Evolutionary conservation across 345 rosid species (phyloP).

Genomic region (Eucalyptus decipiens): DNA sequence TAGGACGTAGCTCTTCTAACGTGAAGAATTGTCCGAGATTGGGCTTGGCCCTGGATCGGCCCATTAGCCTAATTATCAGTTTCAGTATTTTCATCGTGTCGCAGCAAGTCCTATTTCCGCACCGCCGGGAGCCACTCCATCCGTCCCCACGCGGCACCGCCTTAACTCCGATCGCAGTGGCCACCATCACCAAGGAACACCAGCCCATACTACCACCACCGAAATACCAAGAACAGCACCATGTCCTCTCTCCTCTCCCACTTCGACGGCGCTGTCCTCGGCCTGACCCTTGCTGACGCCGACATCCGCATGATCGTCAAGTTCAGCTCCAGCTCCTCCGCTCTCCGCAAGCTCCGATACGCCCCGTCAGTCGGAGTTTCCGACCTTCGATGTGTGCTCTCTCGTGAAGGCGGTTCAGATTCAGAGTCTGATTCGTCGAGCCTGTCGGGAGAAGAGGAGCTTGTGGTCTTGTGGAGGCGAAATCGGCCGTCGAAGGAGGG

Average conservation of each 20-base stretch:
- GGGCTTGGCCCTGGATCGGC: not conserved
- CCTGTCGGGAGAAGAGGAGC: slow-evolving; percentile 7
- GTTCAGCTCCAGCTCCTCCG: slow-evolving; percentile 29
- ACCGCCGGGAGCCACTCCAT: too few species aligned
- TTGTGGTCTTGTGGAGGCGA: slow-evolving; percentile 47
- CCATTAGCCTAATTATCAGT: not conserved
- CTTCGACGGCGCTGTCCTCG: slow-evolving; percentile 74
- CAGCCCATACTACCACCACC: not conserved
- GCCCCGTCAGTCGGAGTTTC: slow-evolving; percentile 43
- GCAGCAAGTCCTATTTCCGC: too few species aligned
- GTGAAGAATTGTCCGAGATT: not conserved
- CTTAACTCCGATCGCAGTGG: not conserved
- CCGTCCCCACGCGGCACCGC: not conserved
- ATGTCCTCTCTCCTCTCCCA: slow-evolving; percentile 45
- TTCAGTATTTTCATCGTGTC: not conserved
- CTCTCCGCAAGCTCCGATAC: slow-evolving; percentile 35
- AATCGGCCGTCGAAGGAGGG: slow-evolving; percentile 22
- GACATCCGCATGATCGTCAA: slow-evolving; percentile 44
- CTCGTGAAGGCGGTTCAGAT: not conserved
- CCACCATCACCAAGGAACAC: not conserved
- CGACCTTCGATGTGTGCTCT: slow-evolving; percentile 54
- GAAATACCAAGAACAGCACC: not conserved
- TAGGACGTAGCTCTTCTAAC: accelerated
- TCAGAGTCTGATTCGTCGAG: not conserved
- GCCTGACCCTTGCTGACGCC: slow-evolving; percentile 49